A percentile compares a stretch with the other conserved stretches of the same genome.
These are phyloP conservation scores for Salicornia ramosissima DNA, from an alignment of 148 eudicot genomes.

Conservation along the genomic window DNA sequence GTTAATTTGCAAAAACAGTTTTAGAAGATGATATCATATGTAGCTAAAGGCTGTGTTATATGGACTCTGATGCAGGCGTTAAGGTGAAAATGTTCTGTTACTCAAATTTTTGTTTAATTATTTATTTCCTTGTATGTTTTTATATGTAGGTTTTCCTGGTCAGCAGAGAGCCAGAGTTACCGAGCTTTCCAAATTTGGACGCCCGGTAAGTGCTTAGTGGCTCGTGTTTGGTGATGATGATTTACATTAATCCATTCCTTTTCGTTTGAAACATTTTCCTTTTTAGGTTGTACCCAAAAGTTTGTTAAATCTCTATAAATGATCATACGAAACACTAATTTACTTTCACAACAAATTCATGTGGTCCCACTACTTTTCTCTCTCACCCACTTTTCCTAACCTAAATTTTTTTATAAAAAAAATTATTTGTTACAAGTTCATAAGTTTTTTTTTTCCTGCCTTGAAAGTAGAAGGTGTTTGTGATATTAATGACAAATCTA, in stretches of 20 bases:
- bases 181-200: conserved; percentile 83
- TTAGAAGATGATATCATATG: neutral
- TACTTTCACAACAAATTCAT: too few relatives aligned
- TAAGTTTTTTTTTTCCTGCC: neutral
- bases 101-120: neutral
- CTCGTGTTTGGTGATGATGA: neutral
- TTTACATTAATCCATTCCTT: neutral
- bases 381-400: too few relatives aligned
- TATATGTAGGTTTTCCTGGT: conserved; percentile 63
- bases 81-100: neutral
- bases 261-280: too few relatives aligned
- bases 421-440: too few relatives aligned
- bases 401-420: too few relatives aligned
- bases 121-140: conserved; percentile 9
- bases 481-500: neutral
- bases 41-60: neutral
- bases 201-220: conserved; percentile 62
- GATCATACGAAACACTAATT: too few relatives aligned
- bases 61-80: neutral
- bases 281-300: too few relatives aligned
- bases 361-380: too few relatives aligned
- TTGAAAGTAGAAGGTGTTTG: neutral
- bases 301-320: too few relatives aligned
- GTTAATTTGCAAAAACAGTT: neutral
- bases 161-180: conserved; percentile 74